Conservation (phyloP, 2,329 filamentous ascomycete species). For the Pseudohalonectria lignicola region DNA sequence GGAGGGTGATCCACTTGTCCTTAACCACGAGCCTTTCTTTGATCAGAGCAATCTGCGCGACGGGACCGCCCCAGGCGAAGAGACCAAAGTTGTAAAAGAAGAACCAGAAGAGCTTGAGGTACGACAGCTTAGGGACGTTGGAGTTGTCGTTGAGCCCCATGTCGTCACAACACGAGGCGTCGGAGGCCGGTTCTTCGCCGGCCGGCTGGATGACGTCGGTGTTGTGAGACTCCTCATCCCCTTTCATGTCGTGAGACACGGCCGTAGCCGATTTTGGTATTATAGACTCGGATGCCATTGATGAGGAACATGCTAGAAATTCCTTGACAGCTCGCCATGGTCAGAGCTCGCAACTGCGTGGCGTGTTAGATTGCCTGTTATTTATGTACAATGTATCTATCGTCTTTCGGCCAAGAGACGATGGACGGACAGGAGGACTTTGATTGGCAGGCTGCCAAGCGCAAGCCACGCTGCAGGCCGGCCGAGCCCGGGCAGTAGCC, state of each 20-base stretch:
- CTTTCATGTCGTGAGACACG: conserved; percentile 3
- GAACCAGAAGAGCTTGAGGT: conserved; percentile 19
- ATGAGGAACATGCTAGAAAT: background rate
- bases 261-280: conserved; percentile 1
- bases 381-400: background rate
- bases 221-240: conserved; percentile 3
- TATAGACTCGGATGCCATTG: conserved; percentile 2
- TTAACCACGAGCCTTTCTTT: conserved; percentile 20
- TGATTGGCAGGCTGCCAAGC: conserved; percentile 5
- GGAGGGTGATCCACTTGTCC: conserved; percentile 21
- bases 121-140: conserved; percentile 17
- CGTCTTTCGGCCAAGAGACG: background rate
- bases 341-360: background rate
- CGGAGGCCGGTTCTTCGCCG: background rate
- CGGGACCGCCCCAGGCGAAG: conserved; percentile 22
- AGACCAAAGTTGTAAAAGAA: conserved; percentile 23
- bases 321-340: background rate
- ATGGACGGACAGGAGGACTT: conserved; percentile 7
- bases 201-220: conserved; percentile 1
- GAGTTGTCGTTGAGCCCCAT: conserved; percentile 14
- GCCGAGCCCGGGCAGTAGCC: no score
- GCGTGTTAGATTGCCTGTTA: background rate
- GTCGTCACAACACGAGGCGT: conserved; percentile 2
- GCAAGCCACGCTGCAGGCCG: no score
- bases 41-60: conserved; percentile 21